Percentiles rank a stretch among this genome's conserved stretches.
phyloP scores from a whole-genome alignment of 176 grass and related monocot species.

The Puccinellia tenuiflora region DNA sequence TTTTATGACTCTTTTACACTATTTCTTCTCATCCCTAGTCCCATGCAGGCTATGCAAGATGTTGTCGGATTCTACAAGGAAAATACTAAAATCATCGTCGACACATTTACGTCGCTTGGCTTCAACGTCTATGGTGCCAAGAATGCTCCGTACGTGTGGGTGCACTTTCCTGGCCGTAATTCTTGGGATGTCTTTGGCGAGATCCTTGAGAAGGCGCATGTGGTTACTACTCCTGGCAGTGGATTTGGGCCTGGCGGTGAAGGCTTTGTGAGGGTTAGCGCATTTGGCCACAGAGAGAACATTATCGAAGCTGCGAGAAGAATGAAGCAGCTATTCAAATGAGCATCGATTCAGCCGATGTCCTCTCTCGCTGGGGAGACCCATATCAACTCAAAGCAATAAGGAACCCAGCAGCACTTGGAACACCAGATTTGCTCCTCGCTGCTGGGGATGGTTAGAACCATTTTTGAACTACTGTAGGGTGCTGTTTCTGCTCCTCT shows the following conservation, averaged over 20 bases:
- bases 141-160: slow-evolving; percentile 95
- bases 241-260: slow-evolving; percentile 87
- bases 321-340: slow-evolving; percentile 59
- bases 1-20: not conserved
- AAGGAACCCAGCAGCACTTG: slow-evolving; percentile 3
- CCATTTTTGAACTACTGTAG: not conserved
- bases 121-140: slow-evolving; percentile 84
- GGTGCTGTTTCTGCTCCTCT: not conserved
- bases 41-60: slow-evolving; percentile 34
- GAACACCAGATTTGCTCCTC: not conserved
- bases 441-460: not conserved
- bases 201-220: slow-evolving; percentile 76
- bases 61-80: slow-evolving; percentile 84
- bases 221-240: slow-evolving; percentile 87
- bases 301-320: slow-evolving; percentile 59
- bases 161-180: slow-evolving; percentile 78
- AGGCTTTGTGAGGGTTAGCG: slow-evolving; percentile 83
- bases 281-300: slow-evolving; percentile 75
- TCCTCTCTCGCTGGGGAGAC: not conserved
- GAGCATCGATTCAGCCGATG: not conserved
- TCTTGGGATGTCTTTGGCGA: slow-evolving; percentile 89
- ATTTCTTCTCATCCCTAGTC: not conserved
- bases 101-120: slow-evolving; percentile 75
- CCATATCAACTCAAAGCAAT: not conserved
- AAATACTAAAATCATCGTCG: slow-evolving; percentile 79